phyloP scores from a whole-genome alignment of 2,329 filamentous ascomycete genomes.

The Aphanocladium album region DNA sequence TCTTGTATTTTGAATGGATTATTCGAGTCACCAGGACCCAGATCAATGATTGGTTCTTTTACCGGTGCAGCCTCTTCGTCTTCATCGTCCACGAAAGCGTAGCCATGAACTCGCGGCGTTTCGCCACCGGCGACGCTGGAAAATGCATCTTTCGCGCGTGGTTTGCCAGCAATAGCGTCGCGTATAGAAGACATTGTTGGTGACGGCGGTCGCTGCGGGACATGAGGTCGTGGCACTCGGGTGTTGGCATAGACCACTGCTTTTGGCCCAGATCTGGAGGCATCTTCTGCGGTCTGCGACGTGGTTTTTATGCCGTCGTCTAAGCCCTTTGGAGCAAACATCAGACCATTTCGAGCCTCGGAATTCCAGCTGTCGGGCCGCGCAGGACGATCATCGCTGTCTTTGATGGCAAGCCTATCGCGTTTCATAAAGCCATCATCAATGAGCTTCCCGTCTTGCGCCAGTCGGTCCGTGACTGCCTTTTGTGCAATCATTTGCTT shows the following conservation, averaged over 20 bases:
- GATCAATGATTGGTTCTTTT: constrained; percentile 42
- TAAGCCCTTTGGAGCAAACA: constrained; percentile 71
- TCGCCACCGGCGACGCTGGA: constrained; percentile 54
- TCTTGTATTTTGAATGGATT: constrained; percentile 79
- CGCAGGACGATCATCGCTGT: constrained; percentile 67
- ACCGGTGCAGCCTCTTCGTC: constrained; percentile 42
- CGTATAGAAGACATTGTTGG: constrained; percentile 80
- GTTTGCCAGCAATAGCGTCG: constrained; percentile 74
- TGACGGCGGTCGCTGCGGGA: constrained; percentile 54
- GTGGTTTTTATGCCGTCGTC: constrained; percentile 57
- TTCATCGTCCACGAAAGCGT: constrained; percentile 87
- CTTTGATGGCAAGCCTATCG: constrained; percentile 58
- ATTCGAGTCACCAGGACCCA: constrained; percentile 56
- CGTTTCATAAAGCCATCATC: constrained; percentile 53
- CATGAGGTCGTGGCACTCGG: constrained; percentile 55
- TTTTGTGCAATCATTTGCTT: constrained; percentile 70
- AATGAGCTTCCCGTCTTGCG: constrained; percentile 39
- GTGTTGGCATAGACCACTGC: constrained; percentile 80
- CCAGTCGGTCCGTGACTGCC: constrained; percentile 51
- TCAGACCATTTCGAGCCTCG: constrained; percentile 73
- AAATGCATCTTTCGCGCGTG: constrained; percentile 58
- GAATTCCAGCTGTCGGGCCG: constrained; percentile 72
- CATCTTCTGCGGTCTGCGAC: constrained; percentile 61
- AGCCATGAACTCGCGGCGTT: constrained; percentile 88
- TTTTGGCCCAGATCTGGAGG: constrained; percentile 71